Base-by-base conservation (phyloP, 2,329 filamentous ascomycete species). In the Monosporascus sp. region DNA sequence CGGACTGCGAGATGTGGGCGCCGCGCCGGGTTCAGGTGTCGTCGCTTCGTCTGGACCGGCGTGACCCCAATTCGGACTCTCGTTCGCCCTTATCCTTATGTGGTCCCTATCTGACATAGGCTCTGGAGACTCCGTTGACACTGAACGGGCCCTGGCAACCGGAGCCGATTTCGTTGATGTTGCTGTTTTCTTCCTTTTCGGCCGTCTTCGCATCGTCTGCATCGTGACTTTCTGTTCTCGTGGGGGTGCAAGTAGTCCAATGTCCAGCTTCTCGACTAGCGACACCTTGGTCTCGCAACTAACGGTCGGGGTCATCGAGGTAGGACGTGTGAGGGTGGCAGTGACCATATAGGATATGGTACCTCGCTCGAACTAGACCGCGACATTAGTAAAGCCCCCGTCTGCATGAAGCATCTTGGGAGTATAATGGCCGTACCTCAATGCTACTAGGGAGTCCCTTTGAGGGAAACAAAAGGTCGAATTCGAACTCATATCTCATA, bases 311-410 rank as follows among this genome's bases (percentile, higher is more conserved):
- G 86, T 81, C 56, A 97, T 95, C 6, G 91, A 85, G 0, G 89
- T 94, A 20, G 94, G 93, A 52, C 91, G 84, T 20, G 93, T 97
- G 53, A 97, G 71, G 8, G 91, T 97, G 34, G 93, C 88, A 6
- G 90, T 93, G 62, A 97, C 82, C 74, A 93, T 84, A 72, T 97
- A 99, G 20, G 88, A 87, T 62, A 99, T 90, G 2, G 90, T 92
- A 37, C 94, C 94, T 66, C 93, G 85, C 72, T 97, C 94, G 70
- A 99, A 99, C 91, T 97, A 70, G 41, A 47, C 39, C 42, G 52
- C 42, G 20, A 24, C 25, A 51, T 64, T 36, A 62, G 58, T 53
- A 51, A 39, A 51, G 47, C 22, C 18, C 41, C 20, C 54, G 45
- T 24, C 25, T 27, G 36, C 38, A 47, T 24, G 38, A 47, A 60